Conservation (phyloP, 2,329 filamentous ascomycete species). For the Trichophyton equinum region DNA sequence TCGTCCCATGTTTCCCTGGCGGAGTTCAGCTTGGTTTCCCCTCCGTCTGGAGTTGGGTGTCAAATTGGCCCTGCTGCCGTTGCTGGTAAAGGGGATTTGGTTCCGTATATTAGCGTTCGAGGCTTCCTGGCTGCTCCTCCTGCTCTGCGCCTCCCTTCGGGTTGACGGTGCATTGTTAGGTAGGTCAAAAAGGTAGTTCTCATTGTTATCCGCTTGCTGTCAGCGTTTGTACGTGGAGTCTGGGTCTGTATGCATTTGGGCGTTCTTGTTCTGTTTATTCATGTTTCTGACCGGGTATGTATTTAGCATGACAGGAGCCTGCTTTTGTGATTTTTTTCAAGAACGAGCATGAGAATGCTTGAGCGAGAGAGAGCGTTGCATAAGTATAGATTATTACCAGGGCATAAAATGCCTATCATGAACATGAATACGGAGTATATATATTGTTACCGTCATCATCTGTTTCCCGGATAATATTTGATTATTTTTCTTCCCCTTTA, state of each 20-base stretch:
- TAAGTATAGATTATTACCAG: background rate
- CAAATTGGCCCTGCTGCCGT: background rate
- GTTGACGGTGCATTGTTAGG: background rate
- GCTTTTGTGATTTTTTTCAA: background rate
- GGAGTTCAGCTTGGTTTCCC: background rate
- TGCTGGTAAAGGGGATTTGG: constrained; percentile 1
- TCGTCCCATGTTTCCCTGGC: background rate
- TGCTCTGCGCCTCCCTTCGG: background rate
- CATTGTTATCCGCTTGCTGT: background rate
- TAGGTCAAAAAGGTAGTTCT: background rate
- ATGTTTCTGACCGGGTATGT: background rate
- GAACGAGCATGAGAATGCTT: background rate
- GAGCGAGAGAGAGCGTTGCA: background rate
- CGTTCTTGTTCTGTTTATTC: background rate
- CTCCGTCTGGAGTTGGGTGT: background rate
- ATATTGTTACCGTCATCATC: no score
- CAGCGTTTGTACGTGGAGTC: background rate
- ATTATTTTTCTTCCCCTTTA: no score
- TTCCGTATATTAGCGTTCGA: constrained; percentile 2
- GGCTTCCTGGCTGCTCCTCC: background rate
- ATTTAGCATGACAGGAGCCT: constrained; percentile 3
- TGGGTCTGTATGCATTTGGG: constrained; percentile 3
- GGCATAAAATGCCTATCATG: background rate
- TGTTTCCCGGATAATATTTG: background rate
- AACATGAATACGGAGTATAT: background rate